Percentiles rank a stretch among this genome's conserved stretches.
Conservation (phyloP, 2,329 filamentous ascomycete genomes). For the Zasmidium cellare region DNA sequence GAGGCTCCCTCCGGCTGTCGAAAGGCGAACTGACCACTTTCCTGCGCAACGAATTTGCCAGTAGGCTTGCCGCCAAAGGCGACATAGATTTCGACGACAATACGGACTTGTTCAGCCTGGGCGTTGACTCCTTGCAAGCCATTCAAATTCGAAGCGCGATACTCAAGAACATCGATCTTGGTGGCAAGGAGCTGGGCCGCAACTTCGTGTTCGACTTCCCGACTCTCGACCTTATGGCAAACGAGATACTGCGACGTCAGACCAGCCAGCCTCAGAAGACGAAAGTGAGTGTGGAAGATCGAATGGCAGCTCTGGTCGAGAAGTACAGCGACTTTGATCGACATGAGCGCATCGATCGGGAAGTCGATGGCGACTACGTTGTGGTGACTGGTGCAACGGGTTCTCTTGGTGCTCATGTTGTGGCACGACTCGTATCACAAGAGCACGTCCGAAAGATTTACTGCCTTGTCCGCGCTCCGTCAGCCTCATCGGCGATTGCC, state of each 20-base stretch:
- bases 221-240: conserved; percentile 48
- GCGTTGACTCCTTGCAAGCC: conserved; percentile 35
- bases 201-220: conserved; percentile 62
- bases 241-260: conserved; percentile 45
- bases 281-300: conserved; percentile 36
- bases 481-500: conserved; percentile 29
- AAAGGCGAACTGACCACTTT: conserved; percentile 7
- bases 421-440: conserved; percentile 38
- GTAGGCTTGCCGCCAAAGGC: conserved; percentile 3
- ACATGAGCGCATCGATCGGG: conserved; percentile 19
- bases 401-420: conserved; percentile 61
- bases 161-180: conserved; percentile 52
- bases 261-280: conserved; percentile 35
- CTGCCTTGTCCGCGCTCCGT: conserved; percentile 53
- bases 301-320: conserved; percentile 47
- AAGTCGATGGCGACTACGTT: conserved; percentile 6
- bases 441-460: conserved; percentile 43
- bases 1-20: conserved; percentile 7
- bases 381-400: conserved; percentile 64
- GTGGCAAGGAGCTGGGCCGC: conserved; percentile 48
- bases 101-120: conserved; percentile 34
- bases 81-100: conserved; percentile 17
- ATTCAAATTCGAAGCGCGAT: conserved; percentile 57
- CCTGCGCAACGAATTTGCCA: conserved; percentile 3
- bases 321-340: conserved; percentile 41